phyloP scores from a whole-genome alignment of 2,329 filamentous ascomycete genomes.

The Cladophialophora yegresii region DNA sequence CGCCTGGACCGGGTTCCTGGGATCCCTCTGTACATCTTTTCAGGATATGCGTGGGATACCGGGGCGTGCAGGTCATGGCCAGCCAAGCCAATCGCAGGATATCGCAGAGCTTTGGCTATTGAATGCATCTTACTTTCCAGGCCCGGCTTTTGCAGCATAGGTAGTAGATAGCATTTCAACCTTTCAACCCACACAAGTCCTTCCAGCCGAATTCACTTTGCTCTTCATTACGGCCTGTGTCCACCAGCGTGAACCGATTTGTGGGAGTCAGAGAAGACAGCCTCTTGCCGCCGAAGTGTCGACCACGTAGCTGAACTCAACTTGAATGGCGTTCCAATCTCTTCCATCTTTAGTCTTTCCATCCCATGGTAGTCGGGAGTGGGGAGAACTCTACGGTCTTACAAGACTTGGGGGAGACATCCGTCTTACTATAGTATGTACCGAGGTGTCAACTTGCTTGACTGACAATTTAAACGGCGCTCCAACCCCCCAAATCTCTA shows the following conservation, averaged over 20 bases:
- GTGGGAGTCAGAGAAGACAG: neutral
- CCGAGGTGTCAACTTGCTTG: no score
- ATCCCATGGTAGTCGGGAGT: no score
- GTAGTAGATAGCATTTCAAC: slow-evolving; percentile 3
- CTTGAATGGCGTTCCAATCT: neutral
- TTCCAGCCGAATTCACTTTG: neutral
- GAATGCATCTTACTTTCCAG: neutral
- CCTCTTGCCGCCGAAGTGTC: neutral
- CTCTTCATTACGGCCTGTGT: neutral
- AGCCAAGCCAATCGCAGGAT: neutral
- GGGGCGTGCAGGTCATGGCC: slow-evolving; percentile 5
- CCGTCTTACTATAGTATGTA: no score
- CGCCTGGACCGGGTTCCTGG: neutral
- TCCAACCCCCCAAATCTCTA: no score
- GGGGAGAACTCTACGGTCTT: no score
- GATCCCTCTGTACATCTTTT: neutral
- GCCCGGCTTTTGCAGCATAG: neutral
- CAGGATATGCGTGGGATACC: neutral
- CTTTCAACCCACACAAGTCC: neutral
- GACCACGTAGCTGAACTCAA: neutral
- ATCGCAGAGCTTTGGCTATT: neutral
- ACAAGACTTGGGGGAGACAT: no score
- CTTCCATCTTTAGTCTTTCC: no score
- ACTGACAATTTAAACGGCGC: no score
- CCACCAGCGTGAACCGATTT: neutral